phyloP scores from a whole-genome alignment of 73 alveolate species.

The Uronychia setigera region DNA sequence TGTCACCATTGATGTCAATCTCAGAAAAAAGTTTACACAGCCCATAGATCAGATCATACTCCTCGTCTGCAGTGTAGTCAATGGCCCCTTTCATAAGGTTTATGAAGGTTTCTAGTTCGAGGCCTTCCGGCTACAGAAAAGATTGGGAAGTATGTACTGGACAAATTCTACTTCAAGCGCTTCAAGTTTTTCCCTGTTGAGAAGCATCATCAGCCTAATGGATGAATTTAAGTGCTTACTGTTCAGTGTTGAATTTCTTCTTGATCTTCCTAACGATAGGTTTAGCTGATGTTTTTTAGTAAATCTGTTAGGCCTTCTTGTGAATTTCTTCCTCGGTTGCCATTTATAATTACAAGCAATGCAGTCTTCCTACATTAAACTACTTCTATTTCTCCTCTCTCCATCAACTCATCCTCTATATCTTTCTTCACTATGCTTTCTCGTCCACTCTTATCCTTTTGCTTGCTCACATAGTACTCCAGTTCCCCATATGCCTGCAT shows the following conservation, averaged over 20 bases:
- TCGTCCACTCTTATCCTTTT: no score
- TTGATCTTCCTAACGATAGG: conserved; percentile 25
- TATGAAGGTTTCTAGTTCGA: conserved; percentile 51
- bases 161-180: conserved; percentile 55
- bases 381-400: background rate
- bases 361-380: no score
- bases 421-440: no score
- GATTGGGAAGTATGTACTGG: conserved; percentile 91
- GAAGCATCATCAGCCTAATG: conserved; percentile 42
- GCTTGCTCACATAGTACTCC: no score
- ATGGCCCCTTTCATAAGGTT: conserved; percentile 82
- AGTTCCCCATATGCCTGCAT: no score
- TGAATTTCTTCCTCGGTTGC: no score
- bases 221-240: background rate
- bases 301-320: no score
- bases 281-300: no score
- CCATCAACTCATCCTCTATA: background rate
- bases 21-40: conserved; percentile 88
- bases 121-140: conserved; percentile 56
- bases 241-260: conserved; percentile 33
- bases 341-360: no score
- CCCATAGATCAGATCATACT: conserved; percentile 92
- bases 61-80: conserved; percentile 72
- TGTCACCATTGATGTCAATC: conserved; percentile 95
- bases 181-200: conserved; percentile 40